Base-by-base conservation (phyloP, 768 basidiomycete species). In the Kwoniella newhampshirensis region DNA sequence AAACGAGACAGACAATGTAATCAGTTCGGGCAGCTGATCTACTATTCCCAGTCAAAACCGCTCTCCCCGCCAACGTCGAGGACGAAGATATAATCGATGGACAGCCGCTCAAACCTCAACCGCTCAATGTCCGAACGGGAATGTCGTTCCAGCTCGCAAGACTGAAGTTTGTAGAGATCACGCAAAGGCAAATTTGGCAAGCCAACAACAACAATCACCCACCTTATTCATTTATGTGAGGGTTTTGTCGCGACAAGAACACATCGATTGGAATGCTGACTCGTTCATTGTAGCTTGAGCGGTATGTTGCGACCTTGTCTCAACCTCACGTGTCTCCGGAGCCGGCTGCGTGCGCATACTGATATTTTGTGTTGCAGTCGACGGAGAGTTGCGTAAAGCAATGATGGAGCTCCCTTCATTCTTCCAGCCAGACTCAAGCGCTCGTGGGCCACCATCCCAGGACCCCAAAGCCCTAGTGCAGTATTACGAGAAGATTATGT, bases 111-210 rank as follows among this genome's bases (percentile, higher is more conserved):
- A 45, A 54, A 27, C 64, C 74, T 13, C 60, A 68, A 51, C 75
- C 75, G 2, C 43, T 67, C 2, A 50, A 59, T 5, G 64, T 67
- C 3, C 57, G 72, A 3, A 77, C 75, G 6, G 55, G 61, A 7
- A 76, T 78, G 75, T 76, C 75, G 2, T 78, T 75, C 61, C 66
- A 72, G 42, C 69, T 78, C 17, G 68, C 75, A 28, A 55, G 75
- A 28, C 54, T 77, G 23, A 69, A 73, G 15, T 74, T 77, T 37
- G 71, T 67, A 6, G 68, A 75, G 51, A 75, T 74, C 32, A 62
- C 72, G 2, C 72, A 78, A 46, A 67, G 72, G 25, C 73, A 76
- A 48, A 78, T 78, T 53, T 72, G 67, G 68, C 68, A 74, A 46
- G 73, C 74, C n/a, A 78, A 77, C 42, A 67, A 67, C 12, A 64